Evolutionary conservation across 2,329 filamentous ascomycete genomes (phyloP), one percentile per base, ranked within the genome.

Genomic region (Alternaria angustiovoidea): DNA sequence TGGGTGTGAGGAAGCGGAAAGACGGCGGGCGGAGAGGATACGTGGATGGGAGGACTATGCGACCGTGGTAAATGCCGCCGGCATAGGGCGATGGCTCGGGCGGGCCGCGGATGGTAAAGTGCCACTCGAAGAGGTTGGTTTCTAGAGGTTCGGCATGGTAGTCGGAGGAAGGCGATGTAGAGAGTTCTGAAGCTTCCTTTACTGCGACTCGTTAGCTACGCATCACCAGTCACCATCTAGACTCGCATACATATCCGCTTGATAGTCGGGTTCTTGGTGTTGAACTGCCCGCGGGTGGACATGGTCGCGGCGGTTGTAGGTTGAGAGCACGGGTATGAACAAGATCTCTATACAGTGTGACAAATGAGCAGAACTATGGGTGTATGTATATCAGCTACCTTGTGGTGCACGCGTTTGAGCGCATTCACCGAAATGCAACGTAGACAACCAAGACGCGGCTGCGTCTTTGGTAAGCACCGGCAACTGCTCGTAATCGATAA

Each of bases 1-100:
- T 92, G 0, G 95, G 93, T 0, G 95, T 98, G 7, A 93, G 85
- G 83, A 99, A 98, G 71, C 95, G 92, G 83, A 99, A 98, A n/a
- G 89, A 91, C 0, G 95, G 95, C 1, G 95, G 95, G 1, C 94
- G 91, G 3, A 97, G 87, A 0, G 95, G 95, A 79, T 99, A 99
- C 2, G 91, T 88, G 0, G 93, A 87, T 1, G 95, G 95, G 1
- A 99, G 88, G 39, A 94, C 87, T 77, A 99, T 98, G 74, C 94
- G 93, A 59, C 95, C 95, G 80, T 99, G 95, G 82, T 98, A 99
- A 73, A 97, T 87, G 48, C 95, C 95, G 32, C 85, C 82, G 44
- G 88, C 87, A 81, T 94, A 97, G 38, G 89, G 87, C 0, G 93
- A 94, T 18, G 86, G 86, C 32, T 87, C 84, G 0, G 94, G 94